Percentiles rank a stretch among this genome's conserved stretches.
phyloP scores from a whole-genome alignment of 1,284 basidiomycete species.

The Ceratorhiza oryzae-sativae region DNA sequence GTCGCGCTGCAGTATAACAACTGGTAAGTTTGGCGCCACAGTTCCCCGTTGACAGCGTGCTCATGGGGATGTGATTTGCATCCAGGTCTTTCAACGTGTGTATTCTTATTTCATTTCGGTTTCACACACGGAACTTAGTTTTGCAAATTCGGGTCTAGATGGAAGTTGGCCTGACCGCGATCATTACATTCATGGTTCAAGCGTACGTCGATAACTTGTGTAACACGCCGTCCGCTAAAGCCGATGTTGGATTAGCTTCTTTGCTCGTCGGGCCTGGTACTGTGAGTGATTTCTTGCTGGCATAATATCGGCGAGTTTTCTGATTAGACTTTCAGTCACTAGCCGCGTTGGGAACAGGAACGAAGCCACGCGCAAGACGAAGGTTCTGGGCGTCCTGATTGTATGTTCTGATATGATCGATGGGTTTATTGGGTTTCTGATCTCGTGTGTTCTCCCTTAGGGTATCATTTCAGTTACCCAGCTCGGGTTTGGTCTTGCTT shows the following conservation, averaged over 20 bases:
- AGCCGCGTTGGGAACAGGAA: constrained; percentile 8
- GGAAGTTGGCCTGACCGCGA: constrained; percentile 36
- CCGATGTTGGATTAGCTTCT: constrained; percentile 45
- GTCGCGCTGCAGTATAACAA: constrained; percentile 46
- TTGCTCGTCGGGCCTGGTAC: constrained; percentile 50
- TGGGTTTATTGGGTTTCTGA: background rate
- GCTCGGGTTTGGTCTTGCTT: constrained; percentile 21
- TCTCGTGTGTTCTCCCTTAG: background rate
- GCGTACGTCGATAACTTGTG: constrained; percentile 41
- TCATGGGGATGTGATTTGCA: no score
- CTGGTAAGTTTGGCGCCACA: constrained; percentile 45
- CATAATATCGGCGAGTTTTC: background rate
- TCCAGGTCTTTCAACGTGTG: constrained; percentile 49
- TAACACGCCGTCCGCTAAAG: constrained; percentile 13
- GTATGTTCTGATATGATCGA: constrained; percentile 42
- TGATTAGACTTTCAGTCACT: background rate
- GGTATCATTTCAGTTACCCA: constrained; percentile 10
- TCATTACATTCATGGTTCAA: constrained; percentile 49
- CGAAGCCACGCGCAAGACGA: constrained; percentile 46
- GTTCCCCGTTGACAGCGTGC: no score
- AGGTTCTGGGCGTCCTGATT: constrained; percentile 47
- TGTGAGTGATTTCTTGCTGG: constrained; percentile 42
- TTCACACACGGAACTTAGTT: background rate
- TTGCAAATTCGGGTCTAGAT: constrained; percentile 15
- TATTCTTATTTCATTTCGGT: background rate